Evolutionary conservation across 2,329 filamentous ascomycete species (phyloP), one percentile per base, ranked within the genome.

Genomic region (Aureobasidium sp.): DNA sequence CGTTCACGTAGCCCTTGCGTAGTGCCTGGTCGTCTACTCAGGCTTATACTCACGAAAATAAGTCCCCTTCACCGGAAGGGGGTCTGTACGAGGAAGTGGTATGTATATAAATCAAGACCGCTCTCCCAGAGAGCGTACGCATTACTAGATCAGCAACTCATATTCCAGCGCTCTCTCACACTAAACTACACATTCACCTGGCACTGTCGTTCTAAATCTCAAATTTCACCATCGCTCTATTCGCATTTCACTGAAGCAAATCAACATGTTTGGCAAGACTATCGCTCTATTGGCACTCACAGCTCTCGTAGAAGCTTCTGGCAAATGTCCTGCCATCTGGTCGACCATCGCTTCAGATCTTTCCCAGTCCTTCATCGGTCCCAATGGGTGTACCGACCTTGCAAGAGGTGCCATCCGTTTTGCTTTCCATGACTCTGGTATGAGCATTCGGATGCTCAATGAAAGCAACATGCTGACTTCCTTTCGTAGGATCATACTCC

Each of bases 391-490:
- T 63, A 75, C 68, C 52, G 66, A 69, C 41, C 63, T 67, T 22
- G 71, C 73, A 5, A 67, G 73, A 27, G 70, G 68, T 15, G 70
- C 72, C 7, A 74, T 74, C 17, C 68, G 73, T 27, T 69, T 66
- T 20, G 69, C 71, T 25, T 75, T 75, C 64, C 73, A 76, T 61
- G 70, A 72, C 63, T 77, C 78, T 1, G 78, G 70, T 15, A 73
- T 73, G 4, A 20, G 5, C 6, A 53, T 2, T 6, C 7, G 3
- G 12, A 25, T 7, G 2, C 11, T 14, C 7, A 12, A 27, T 1
- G 12, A 25, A 2, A 14, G 14, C 41, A 34, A n/a, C n/a, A 22
- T 14, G 12, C 36, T 52, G 11, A 49, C 17, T 6, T 29, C 12
- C 15, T 3, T 3, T 5, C 27, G 29, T 20, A 25, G 67, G 65